Percentiles rank a stretch among this genome's conserved stretches.
Evolutionary conservation across 75 land plant genomes (phyloP).

Genomic region (Sequoiadendron giganteum): DNA sequence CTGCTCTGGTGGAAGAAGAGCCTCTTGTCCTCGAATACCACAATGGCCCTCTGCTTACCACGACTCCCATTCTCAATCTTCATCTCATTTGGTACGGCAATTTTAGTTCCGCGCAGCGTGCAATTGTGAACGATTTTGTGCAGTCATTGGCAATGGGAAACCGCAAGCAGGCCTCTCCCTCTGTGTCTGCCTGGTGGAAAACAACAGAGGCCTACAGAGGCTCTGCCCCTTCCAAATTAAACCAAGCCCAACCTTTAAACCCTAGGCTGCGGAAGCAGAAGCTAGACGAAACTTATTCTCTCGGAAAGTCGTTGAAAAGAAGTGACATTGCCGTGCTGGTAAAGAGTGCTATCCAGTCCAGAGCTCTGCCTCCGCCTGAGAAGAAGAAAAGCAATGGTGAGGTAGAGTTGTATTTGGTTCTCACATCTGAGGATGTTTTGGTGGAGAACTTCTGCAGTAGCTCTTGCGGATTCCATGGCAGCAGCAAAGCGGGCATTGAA

Average conservation of each 20-base stretch:
- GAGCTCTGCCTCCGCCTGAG: too few species aligned
- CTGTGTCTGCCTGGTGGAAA: constrained; percentile 22
- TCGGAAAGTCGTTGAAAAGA: constrained; percentile 14
- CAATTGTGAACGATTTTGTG: constrained; percentile 20
- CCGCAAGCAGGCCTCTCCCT: background rate
- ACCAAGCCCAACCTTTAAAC: too few species aligned
- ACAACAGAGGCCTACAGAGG: constrained; percentile 13
- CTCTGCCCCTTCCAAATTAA: background rate
- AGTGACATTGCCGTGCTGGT: constrained; percentile 11
- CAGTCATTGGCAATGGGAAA: constrained; percentile 16
- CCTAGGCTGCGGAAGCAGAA: constrained; percentile 14
- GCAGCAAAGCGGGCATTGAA: background rate
- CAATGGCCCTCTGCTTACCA: constrained; percentile 29
- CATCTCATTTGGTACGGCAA: constrained; percentile 44
- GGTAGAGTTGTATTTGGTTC: constrained; percentile 25
- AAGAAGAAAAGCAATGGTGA: too few species aligned
- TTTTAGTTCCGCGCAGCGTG: constrained; percentile 12
- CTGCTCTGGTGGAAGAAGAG: constrained; percentile 15
- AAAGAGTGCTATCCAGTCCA: too few species aligned
- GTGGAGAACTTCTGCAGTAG: constrained; percentile 55
- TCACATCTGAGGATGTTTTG: constrained; percentile 38
- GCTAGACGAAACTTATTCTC: constrained; percentile 16
- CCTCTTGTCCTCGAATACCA: constrained; percentile 33
- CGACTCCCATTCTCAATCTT: constrained; percentile 14
- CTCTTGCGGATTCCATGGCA: constrained; percentile 42